phyloP scores from a whole-genome alignment of 345 rosid species.

The Camelina neglecta region DNA sequence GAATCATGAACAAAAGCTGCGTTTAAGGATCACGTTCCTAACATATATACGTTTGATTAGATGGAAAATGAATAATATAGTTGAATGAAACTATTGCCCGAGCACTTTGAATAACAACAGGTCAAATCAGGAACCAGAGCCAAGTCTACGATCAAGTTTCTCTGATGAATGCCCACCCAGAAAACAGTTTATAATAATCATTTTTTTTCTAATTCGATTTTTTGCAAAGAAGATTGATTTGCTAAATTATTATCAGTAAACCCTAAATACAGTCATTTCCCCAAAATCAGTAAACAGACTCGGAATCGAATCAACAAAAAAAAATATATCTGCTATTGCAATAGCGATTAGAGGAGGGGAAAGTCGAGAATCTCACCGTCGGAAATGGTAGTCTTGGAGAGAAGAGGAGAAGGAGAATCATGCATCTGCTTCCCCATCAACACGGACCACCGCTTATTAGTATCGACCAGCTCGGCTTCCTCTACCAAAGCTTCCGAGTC shows the following conservation, averaged over 20 bases:
- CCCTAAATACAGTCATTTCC: no score
- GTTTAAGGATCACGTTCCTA: neutral
- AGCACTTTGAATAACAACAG: no score
- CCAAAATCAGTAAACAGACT: no score
- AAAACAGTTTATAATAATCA: no score
- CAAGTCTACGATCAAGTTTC: no score
- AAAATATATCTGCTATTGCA: neutral
- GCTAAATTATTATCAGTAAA: neutral
- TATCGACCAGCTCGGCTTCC: neutral
- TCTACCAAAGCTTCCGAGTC: no score
- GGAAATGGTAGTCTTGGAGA: slow-evolving; percentile 49
- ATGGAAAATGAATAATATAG: neutral
- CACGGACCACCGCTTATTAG: neutral
- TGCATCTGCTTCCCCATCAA: neutral
- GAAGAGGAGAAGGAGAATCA: slow-evolving; percentile 40
- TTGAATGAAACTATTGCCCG: neutral
- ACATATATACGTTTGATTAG: no score
- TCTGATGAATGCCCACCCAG: no score
- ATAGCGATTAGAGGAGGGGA: neutral
- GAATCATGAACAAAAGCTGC: neutral
- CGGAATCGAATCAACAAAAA: neutral
- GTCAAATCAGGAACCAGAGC: no score
- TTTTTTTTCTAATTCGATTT: no score
- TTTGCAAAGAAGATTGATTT: neutral
- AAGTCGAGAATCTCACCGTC: slow-evolving; percentile 40